Evolutionary conservation across 345 rosid genomes (phyloP).

Genomic region (Melastoma malabathricum): DNA sequence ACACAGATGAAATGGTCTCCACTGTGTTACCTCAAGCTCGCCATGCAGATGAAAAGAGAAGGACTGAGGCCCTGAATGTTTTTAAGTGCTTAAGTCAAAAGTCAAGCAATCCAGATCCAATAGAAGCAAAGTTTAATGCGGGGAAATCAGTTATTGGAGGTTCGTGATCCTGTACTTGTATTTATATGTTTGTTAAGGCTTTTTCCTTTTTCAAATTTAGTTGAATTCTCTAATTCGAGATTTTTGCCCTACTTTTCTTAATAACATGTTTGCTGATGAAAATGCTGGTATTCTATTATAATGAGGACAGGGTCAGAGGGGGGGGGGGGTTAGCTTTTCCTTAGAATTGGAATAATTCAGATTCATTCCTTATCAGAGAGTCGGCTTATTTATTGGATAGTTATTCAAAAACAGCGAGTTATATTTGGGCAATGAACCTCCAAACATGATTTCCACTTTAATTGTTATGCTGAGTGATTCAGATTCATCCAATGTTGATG

Average conservation of each 20-base stretch:
- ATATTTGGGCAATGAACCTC: conserved; percentile 89
- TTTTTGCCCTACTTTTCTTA: too few species aligned
- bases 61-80: conserved; percentile 52
- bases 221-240: too few species aligned
- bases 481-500: conserved; percentile 69
- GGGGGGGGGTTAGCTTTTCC: conserved; percentile 81
- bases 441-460: conserved; percentile 81
- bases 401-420: conserved; percentile 86
- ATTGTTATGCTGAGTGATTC: conserved; percentile 84
- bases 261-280: neutral
- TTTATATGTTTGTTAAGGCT: neutral
- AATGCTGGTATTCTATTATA: too few species aligned
- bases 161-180: conserved; percentile 10
- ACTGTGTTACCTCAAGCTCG: conserved; percentile 72
- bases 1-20: conserved; percentile 63
- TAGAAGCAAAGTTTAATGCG: conserved; percentile 66
- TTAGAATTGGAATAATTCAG: conserved; percentile 84
- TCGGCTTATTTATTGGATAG: conserved; percentile 77
- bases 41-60: conserved; percentile 79
- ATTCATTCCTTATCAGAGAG: too few species aligned
- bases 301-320: conserved; percentile 77
- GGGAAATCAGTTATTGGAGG: conserved; percentile 86
- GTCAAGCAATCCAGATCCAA: conserved; percentile 88
- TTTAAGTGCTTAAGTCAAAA: conserved; percentile 56
- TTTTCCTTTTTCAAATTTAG: neutral